Conservation (phyloP, 495 filamentous ascomycete species). For the Patellaria atrata region DNA sequence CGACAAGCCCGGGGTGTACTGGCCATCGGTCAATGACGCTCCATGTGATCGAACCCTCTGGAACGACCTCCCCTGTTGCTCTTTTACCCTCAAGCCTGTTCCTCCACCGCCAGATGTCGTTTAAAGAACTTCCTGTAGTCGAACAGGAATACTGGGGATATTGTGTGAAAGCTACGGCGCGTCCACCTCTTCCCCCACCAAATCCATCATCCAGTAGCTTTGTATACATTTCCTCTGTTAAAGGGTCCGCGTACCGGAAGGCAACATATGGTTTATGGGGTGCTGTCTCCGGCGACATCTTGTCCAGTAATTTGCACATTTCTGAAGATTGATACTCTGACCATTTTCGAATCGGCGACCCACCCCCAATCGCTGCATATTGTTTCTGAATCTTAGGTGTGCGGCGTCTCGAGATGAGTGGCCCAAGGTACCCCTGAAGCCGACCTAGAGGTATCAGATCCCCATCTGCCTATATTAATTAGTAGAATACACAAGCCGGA, state of each 20-base stretch:
- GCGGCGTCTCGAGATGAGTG: constrained; percentile 67
- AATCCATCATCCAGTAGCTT: constrained; percentile 77
- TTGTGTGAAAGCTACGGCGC: constrained; percentile 94
- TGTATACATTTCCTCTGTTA: constrained; percentile 87
- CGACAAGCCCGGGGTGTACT: constrained; percentile 72
- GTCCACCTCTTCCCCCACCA: constrained; percentile 66
- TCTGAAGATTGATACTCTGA: constrained; percentile 82
- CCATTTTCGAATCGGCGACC: constrained; percentile 95
- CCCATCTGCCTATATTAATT: constrained; percentile 53
- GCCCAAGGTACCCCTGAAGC: constrained; percentile 79
- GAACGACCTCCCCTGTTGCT: constrained; percentile 33
- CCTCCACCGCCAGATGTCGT: constrained; percentile 95
- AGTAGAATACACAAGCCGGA: constrained; percentile 6
- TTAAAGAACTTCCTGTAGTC: constrained; percentile 89
- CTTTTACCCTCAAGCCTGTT: constrained; percentile 72
- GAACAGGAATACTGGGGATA: constrained; percentile 99
- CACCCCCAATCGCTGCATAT: constrained; percentile 89
- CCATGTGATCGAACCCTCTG: constrained; percentile 68
- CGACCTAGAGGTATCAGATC: constrained; percentile 95
- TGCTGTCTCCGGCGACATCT: constrained; percentile 77
- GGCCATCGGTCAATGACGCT: constrained; percentile 99
- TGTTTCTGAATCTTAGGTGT: constrained; percentile 94
- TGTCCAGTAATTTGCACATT: constrained; percentile 93
- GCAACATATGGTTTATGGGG: constrained; percentile 98
- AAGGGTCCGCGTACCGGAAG: constrained; percentile 88